Evolutionary conservation across 495 filamentous ascomycete genomes (phyloP).

Genomic region (Penicillium coffeae): DNA sequence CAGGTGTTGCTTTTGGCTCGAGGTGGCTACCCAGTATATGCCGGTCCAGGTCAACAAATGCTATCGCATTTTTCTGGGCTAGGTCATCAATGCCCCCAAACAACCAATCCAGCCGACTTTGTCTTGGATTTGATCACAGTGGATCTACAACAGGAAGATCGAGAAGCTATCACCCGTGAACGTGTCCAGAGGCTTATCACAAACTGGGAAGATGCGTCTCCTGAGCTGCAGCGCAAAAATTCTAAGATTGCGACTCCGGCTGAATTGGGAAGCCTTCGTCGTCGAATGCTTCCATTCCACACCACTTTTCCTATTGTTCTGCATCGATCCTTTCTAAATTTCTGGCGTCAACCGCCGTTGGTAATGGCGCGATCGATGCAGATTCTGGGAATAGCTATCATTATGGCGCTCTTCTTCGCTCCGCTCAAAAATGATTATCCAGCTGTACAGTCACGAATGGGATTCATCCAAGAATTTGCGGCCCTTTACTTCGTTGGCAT

Average conservation of each 20-base stretch:
- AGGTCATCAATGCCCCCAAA: slow-evolving; percentile 58
- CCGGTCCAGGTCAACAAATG: slow-evolving; percentile 61
- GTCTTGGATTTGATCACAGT: slow-evolving; percentile 72
- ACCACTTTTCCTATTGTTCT: slow-evolving; percentile 62
- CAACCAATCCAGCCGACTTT: slow-evolving; percentile 73
- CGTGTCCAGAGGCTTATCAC: slow-evolving; percentile 56
- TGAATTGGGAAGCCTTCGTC: slow-evolving; percentile 61
- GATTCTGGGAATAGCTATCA: slow-evolving; percentile 60
- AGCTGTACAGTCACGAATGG: slow-evolving; percentile 64
- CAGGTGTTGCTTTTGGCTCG: slow-evolving; percentile 65
- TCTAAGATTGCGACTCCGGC: slow-evolving; percentile 60
- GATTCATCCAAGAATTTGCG: slow-evolving; percentile 65
- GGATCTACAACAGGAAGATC: slow-evolving; percentile 58
- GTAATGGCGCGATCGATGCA: slow-evolving; percentile 64
- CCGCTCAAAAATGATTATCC: slow-evolving; percentile 64
- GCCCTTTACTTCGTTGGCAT: slow-evolving; percentile 73
- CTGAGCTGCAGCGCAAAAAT: slow-evolving; percentile 16
- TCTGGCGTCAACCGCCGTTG: slow-evolving; percentile 60
- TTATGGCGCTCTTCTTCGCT: slow-evolving; percentile 68
- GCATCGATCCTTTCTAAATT: slow-evolving; percentile 60
- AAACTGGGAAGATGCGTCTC: slow-evolving; percentile 26
- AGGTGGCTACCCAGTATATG: slow-evolving; percentile 63
- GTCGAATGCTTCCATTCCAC: slow-evolving; percentile 55
- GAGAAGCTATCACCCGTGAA: slow-evolving; percentile 54
- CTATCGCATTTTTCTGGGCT: slow-evolving; percentile 57